Conservation (phyloP, 306 rosid genomes). For the Parietaria judaica region DNA sequence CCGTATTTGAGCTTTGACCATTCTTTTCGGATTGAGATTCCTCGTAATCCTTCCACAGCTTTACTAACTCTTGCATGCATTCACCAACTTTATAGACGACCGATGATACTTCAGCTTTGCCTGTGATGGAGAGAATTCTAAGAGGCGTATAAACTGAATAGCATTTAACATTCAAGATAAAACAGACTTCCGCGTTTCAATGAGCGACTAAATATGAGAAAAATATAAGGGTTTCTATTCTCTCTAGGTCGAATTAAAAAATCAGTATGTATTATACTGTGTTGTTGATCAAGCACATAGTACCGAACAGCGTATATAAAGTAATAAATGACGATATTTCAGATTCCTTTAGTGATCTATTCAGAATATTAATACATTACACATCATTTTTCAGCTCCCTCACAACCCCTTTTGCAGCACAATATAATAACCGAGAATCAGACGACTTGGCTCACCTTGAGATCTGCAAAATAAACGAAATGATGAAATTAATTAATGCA, state of each 20-base stretch:
- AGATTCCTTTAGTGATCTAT: conserved; percentile 2
- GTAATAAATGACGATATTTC: not conserved
- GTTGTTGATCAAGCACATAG: not conserved
- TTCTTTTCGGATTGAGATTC: conserved; percentile 49
- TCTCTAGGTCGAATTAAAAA: not conserved
- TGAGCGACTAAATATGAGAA: not conserved
- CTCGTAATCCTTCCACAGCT: conserved; percentile 76
- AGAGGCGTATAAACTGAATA: conserved; percentile 20
- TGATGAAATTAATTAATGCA: conserved; percentile 8
- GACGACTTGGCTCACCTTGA: conserved; percentile 56
- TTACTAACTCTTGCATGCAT: conserved; percentile 87
- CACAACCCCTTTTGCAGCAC: not conserved
- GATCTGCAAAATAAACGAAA: conserved; percentile 58
- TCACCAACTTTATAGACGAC: conserved; percentile 86
- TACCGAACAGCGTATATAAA: not conserved
- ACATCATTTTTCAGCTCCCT: not conserved
- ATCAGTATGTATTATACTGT: not conserved
- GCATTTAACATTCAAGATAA: not conserved
- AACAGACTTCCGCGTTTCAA: not conserved
- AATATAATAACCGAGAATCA: conserved; percentile 26
- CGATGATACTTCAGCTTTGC: conserved; percentile 62
- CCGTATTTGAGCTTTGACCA: conserved; percentile 50
- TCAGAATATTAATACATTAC: not conserved
- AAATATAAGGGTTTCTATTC: too few relatives aligned
- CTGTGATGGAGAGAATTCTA: conserved; percentile 42